phyloP scores from a whole-genome alignment of 1,139 yeast genomes.

The Yamadazyma sp. region DNA sequence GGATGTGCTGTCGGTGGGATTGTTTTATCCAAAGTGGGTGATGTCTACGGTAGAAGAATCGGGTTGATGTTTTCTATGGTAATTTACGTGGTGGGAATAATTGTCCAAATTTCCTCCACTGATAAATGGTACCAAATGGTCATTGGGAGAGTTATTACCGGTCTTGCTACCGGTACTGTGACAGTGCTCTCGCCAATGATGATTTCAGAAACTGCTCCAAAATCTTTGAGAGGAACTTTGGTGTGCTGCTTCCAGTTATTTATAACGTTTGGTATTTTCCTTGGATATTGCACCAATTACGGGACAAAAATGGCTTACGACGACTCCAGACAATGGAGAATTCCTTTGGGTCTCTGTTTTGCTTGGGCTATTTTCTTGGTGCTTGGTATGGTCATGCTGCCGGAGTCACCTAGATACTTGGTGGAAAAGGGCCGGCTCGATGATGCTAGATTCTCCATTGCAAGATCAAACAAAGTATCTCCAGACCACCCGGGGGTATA shows the following conservation, averaged over 20 bases:
- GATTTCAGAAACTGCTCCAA: constrained; percentile 71
- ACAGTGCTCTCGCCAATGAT: constrained; percentile 67
- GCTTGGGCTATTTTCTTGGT: constrained; percentile 56
- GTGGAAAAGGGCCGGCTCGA: constrained; percentile 39
- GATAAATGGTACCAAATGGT: constrained; percentile 51
- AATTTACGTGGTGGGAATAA: constrained; percentile 50
- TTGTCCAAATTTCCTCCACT: constrained; percentile 41
- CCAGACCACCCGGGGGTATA: constrained; percentile 56
- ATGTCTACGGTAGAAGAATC: constrained; percentile 51
- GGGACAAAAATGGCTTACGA: constrained; percentile 54
- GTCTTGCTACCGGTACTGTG: constrained; percentile 69
- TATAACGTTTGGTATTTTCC: constrained; percentile 66
- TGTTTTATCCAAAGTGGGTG: constrained; percentile 52
- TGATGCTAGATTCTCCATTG: constrained; percentile 52
- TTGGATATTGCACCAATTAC: constrained; percentile 66
- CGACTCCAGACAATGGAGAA: constrained; percentile 61
- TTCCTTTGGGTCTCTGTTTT: constrained; percentile 61
- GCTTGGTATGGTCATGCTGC: constrained; percentile 56
- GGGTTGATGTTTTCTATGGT: constrained; percentile 48
- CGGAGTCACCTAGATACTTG: constrained; percentile 63
- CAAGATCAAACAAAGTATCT: constrained; percentile 60
- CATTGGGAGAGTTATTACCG: constrained; percentile 66
- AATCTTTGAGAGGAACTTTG: constrained; percentile 66
- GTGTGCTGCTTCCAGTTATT: constrained; percentile 70
- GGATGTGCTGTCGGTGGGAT: constrained; percentile 78